phyloP scores from a whole-genome alignment of 345 rosid species.

The Erodium maritimum region DNA sequence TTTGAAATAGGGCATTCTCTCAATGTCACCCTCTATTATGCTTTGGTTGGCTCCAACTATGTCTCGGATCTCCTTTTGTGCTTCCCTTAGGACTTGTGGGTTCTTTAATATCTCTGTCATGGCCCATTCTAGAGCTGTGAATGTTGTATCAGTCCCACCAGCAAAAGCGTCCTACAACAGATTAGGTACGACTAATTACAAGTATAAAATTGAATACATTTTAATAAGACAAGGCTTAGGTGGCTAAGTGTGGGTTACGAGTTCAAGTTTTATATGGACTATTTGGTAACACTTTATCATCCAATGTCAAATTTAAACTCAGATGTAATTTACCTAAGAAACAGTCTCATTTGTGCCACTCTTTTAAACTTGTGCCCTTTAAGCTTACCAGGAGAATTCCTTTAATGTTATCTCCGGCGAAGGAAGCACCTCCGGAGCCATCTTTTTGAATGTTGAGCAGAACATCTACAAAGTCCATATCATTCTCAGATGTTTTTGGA shows the following conservation, averaged over 20 bases:
- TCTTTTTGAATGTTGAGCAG: constrained; percentile 15
- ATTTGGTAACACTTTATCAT: no score
- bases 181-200: background rate
- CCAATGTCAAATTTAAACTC: no score
- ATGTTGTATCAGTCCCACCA: constrained; percentile 29
- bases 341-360: no score
- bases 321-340: no score
- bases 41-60: background rate
- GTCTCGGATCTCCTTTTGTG: constrained; percentile 13
- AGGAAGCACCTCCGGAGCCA: background rate
- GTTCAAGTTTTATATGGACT: no score
- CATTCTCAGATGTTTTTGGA: background rate
- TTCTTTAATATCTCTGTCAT: constrained; percentile 28
- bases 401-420: constrained; percentile 12
- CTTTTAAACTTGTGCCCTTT: no score
- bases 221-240: no score
- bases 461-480: constrained; percentile 15
- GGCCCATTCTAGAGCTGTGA: constrained; percentile 27
- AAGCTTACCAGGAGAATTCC: constrained; percentile 15
- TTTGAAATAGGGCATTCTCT: constrained; percentile 16
- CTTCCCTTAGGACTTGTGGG: constrained; percentile 15
- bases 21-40: constrained; percentile 8
- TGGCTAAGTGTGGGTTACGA: no score
- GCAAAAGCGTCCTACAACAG: constrained; percentile 6
- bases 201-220: no score